Conservation (phyloP, 305 asterid species). For the Striga hermonthica region DNA sequence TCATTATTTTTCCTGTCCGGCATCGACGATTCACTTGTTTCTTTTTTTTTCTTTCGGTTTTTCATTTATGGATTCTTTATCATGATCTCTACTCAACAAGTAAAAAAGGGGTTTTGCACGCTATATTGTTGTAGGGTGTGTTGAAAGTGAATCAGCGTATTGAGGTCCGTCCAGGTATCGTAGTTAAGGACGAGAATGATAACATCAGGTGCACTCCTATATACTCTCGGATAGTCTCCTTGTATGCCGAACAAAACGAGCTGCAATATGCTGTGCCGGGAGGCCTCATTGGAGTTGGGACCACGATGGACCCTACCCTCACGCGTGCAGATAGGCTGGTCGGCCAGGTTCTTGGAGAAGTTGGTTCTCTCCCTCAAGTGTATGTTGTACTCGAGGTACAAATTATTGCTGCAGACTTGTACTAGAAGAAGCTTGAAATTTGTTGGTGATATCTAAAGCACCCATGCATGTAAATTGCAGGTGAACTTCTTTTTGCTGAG, state of each 20-base stretch:
- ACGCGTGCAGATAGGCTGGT: conserved; percentile 98
- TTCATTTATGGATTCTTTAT: too few relatives aligned
- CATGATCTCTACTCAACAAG: conserved; percentile 19
- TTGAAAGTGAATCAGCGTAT: conserved; percentile 77
- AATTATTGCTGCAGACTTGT: too few relatives aligned
- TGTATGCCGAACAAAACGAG: conserved; percentile 90
- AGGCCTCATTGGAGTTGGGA: conserved; percentile 97
- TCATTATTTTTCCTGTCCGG: not conserved
- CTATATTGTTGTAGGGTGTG: conserved; percentile 69
- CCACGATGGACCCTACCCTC: conserved; percentile 95
- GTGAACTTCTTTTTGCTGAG: conserved; percentile 88
- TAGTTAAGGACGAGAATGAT: conserved; percentile 84
- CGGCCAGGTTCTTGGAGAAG: conserved; percentile 98
- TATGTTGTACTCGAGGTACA: conserved; percentile 84
- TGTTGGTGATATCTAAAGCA: too few relatives aligned
- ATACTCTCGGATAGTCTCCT: conserved; percentile 77
- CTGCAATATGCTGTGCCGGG: conserved; percentile 96
- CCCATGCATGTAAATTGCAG: conserved; percentile 34
- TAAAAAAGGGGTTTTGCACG: not conserved
- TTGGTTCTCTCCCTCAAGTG: conserved; percentile 90
- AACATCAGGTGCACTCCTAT: conserved; percentile 90
- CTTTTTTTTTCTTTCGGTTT: too few relatives aligned
- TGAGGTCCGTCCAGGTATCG: conserved; percentile 96
- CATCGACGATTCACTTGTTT: too few relatives aligned
- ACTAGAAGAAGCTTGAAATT: too few relatives aligned